Base-by-base conservation (phyloP, 2,329 filamentous ascomycete species). In the Teratosphaeria viscida region DNA sequence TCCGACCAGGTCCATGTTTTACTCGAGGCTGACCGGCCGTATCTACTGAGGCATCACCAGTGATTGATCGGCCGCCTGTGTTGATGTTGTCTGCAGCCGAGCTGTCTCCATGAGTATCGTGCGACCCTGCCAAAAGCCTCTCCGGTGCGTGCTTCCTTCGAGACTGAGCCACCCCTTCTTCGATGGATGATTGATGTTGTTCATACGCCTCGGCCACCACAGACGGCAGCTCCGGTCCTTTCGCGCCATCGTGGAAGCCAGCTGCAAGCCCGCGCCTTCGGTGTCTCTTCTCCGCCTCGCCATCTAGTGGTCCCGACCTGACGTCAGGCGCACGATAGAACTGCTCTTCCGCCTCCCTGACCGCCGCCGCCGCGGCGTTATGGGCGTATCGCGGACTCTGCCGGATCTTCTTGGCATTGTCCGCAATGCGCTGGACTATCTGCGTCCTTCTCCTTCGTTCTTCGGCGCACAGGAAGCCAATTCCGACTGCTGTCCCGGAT, bases 401-500 rank as follows among this genome's bases (percentile, higher is more conserved):
- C 37, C 67, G 62, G 47, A 73, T 61, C 37, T 64, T 56, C 59
- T 65, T 68, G 47, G 71, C 71, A 63, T 73, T 74, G 34, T 74
- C 72, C 37, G 68, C 70, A 43, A 74, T 67, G 60, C 66, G 67
- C 62, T 72, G 69, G 39, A 72, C 64, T 11, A 70, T 57, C 43
- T 67, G 61, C 2, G 70, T 72, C 55, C 68, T 65, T 34, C 73
- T 64, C 37, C 73, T 62, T 47, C 71, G 65, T 63, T 74, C 72
- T 60, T 75, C 73, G 10, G 70, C 66, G 59, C 72, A 69, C 5
- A 75, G 53, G n/a, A 70, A 65, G 7, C 66, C 72, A 12, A 71
- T 64, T 34, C 71, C 72, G 6, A 69, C 68, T 7, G 67, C 71
- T n/a, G 72, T 71, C 37, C 72, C 73, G 49, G 72, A 74, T 14